Conservation (phyloP, 768 basidiomycete species). For the Mycena venus region DNA sequence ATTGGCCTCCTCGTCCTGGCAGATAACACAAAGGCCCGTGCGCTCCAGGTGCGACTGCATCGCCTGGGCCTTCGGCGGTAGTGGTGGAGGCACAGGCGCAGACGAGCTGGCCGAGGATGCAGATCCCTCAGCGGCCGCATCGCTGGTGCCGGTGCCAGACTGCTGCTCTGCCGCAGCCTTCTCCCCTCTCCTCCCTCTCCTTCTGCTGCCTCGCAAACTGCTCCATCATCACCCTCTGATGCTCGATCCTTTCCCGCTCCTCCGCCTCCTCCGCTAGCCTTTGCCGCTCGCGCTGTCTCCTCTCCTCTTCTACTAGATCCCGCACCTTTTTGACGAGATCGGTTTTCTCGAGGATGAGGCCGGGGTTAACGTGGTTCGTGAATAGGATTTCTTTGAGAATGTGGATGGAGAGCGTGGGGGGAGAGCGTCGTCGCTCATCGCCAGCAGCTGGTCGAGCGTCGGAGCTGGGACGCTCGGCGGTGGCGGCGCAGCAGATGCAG, state of each 20-base stretch:
- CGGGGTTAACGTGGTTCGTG: slow-evolving; percentile 85
- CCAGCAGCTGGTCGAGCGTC: slow-evolving; percentile 76
- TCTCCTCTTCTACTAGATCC: slow-evolving; percentile 75
- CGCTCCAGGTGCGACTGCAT: slow-evolving; percentile 66
- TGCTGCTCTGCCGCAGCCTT: slow-evolving; percentile 37
- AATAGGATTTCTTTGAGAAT: slow-evolving; percentile 85
- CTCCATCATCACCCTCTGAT: slow-evolving; percentile 53
- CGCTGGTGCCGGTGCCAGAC: slow-evolving; percentile 30
- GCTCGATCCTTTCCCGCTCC: slow-evolving; percentile 56
- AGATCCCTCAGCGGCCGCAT: slow-evolving; percentile 35
- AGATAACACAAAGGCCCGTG: slow-evolving; percentile 89
- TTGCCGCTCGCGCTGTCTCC: slow-evolving; percentile 64
- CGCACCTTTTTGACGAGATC: slow-evolving; percentile 84
- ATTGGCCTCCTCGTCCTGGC: slow-evolving; percentile 94
- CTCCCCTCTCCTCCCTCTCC: slow-evolving; percentile 48
- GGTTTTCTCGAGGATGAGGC: slow-evolving; percentile 86
- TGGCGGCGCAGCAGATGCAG: slow-evolving; percentile 53
- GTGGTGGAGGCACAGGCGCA: slow-evolving; percentile 44
- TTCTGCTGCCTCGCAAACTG: slow-evolving; percentile 44
- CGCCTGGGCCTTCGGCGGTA: slow-evolving; percentile 54
- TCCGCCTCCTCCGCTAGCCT: slow-evolving; percentile 59
- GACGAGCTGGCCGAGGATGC: slow-evolving; percentile 38
- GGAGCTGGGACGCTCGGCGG: slow-evolving; percentile 62
- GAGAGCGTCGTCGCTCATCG: slow-evolving; percentile 70
- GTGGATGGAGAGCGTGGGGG: slow-evolving; percentile 71